These are phyloP conservation scores for Tolypocladium tundrense DNA, from an alignment of 2,329 filamentous ascomycete genomes.

Conservation along the genomic window DNA sequence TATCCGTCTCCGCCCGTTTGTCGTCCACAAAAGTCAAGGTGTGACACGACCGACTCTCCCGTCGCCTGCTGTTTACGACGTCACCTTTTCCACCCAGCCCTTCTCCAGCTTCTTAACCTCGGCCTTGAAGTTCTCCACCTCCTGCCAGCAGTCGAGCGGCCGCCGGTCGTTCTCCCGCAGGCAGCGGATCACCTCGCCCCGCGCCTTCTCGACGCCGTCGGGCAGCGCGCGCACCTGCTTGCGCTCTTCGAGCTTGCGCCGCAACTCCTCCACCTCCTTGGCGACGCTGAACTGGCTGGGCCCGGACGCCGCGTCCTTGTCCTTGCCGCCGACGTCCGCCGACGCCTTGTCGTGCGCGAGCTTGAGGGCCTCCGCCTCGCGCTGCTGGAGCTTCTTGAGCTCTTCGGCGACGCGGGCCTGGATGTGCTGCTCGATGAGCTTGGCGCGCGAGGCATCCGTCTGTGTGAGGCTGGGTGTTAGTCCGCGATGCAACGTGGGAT, in stretches of 20 bases:
- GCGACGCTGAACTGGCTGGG: constrained; percentile 38
- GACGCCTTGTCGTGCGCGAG: constrained; percentile 57
- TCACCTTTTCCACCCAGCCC: constrained; percentile 76
- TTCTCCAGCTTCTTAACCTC: constrained; percentile 82
- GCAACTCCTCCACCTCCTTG: constrained; percentile 49
- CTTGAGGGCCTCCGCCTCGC: constrained; percentile 59
- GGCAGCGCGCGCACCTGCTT: constrained; percentile 61
- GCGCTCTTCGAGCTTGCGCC: constrained; percentile 47
- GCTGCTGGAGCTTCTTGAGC: constrained; percentile 66
- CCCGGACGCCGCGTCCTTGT: constrained; percentile 17
- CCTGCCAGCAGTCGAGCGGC: constrained; percentile 88
- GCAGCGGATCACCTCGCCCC: constrained; percentile 68
- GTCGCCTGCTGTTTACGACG: constrained; percentile 18
- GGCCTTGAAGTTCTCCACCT: constrained; percentile 83
- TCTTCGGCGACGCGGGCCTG: constrained; percentile 79
- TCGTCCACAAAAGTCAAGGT: neutral
- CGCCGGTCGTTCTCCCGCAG: constrained; percentile 74
- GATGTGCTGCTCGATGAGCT: constrained; percentile 75
- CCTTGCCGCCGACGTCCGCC: constrained; percentile 43
- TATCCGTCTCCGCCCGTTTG: neutral
- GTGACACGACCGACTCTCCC: neutral
- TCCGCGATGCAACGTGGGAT: constrained; percentile 3
- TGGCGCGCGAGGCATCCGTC: constrained; percentile 82
- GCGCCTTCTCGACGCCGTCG: constrained; percentile 61
- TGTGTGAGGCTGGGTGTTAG: constrained; percentile 25